Evolutionary conservation across 2,329 filamentous ascomycete species (phyloP), one percentile per base, ranked within the genome.

Genomic region (Stromatinia cepivora): DNA sequence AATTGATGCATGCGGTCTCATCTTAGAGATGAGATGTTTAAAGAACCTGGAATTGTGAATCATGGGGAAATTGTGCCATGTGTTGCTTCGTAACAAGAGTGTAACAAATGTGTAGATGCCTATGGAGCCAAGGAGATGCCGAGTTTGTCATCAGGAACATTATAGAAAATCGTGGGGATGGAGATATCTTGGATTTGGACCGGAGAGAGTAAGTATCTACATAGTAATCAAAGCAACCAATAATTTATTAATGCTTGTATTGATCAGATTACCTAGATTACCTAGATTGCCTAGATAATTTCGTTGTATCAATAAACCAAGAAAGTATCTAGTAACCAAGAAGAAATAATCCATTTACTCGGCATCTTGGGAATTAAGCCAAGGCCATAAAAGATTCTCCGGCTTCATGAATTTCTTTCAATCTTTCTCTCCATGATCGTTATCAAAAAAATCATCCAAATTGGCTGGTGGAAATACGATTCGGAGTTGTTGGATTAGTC

Each of bases 391-490:
- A 22, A 28, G 53, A 56, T 39, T 57, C 34, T 39, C 54, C 31
- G 17, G 28, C 57, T 46, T 31, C 39, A 61, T 57, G 9, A 15
- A 20, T 28, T 31, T 7, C 39, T 15, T 31, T 59, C n/a, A 25
- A 20, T 22, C 9, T 46, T 46, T 61, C 58, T 8, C 20, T 34
- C n/a, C n/a, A 22, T n/a, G n/a, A n/a, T 54, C 28, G 4, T 22
- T 2, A 46, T 46, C 8, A n/a, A 13, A 42, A 42, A 17, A 9
- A 10, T 13, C 52, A 31, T 34, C 53, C 28, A 34, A 45, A 15
- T 56, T 56, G 62, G 25, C 63, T 56, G 36, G 34, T 66, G 63
- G 52, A 58, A 57, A 46, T 66, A 66, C 52, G 63, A 66, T 45
- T 4, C 63, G 42, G 53, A 62, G 58, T 50, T 42, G n/a, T 31